Evolutionary conservation across 2,329 filamentous ascomycete genomes (phyloP), one percentile per base, ranked within the genome.

Genomic region (Botrytis medusae): DNA sequence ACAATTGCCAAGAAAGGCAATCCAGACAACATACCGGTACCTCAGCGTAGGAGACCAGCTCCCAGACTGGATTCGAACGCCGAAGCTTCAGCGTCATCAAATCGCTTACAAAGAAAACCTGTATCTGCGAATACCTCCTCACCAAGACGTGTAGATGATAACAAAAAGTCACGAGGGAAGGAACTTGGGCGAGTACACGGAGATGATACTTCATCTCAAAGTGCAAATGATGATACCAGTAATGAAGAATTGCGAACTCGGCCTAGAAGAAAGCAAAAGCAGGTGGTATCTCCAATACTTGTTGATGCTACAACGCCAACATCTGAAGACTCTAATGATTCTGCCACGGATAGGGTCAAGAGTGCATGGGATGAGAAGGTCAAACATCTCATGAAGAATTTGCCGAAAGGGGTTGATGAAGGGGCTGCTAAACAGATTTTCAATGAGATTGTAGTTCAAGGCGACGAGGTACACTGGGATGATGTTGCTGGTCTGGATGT

Each of bases 401-500:
- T 98, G 1, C 95, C 95, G 0, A 87, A 90, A 71, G 94, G 94
- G 0, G 89, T 98, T 4, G 96, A 99, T 79, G 88, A 91, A 76
- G 85, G 87, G 40, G 93, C 95, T 5, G 96, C 95, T 0, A 93
- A 93, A 79, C 94, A 98, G 75, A 98, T 99, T 44, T 86, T 98
- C 73, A 98, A 98, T 79, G 96, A 99, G 77, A 97, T 99, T 74
- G 92, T 99, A 4, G 91, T 98, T 22, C 90, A 95, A 75, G 96
- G 96, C 10, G 96, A 99, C 78, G 93, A 97, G 80, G 96, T 99
- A 2, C 93, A 93, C 78, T 99, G 96, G 96, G 88, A 90, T 65
- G 96, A 99, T 80, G 92, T 99, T 73, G 95, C 96, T 0, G 96
- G 96, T 0, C 85, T 99, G 6, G 93, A 97, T 68, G 88, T 92